Evolutionary conservation across 2,329 filamentous ascomycete genomes (phyloP), one percentile per base, ranked within the genome.

Genomic region (Cordyceps cateniannulata): DNA sequence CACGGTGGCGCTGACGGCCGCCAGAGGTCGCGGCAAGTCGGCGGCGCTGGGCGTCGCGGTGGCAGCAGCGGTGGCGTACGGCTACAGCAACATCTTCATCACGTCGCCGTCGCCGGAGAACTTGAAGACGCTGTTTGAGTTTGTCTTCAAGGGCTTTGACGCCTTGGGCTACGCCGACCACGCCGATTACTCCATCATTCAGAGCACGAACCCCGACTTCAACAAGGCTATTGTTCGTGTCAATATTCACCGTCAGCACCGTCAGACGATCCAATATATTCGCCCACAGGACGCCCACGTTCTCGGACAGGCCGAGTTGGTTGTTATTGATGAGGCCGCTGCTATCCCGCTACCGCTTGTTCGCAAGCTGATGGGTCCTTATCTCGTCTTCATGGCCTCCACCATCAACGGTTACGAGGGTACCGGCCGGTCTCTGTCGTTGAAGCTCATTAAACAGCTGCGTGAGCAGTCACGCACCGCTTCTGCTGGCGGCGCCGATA

Each of bases 361-460:
- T 8, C 84, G 89, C 67, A 97, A 97, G 76, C 81, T 99, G 45
- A 93, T 99, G 85, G 95, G 95, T 0, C 93, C 93, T 16, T 99
- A 99, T 74, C 80, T 99, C 42, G 92, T 98, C 9, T 99, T 99
- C 76, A 98, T 99, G 95, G 92, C 96, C 1, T 99, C 95, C 0
- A 99, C 95, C 1, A 97, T 99, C 77, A 98, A 98, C 71, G 95
- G 95, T 62, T 99, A 99, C 72, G 95, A 99, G 77, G 95, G 95
- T 61, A 99, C 95, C 7, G 95, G 95, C 45, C 86, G 95, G 62
- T 98, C 95, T 1, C 81, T 99, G 6, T 98, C 95, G 0, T 79
- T 99, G 59, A 99, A 99, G 77, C 82, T 99, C 66, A 97, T 99
- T 65, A 96, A 98, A 73, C 93, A 99, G 75, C 84, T 99, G 25